Evolutionary conservation across 2,329 filamentous ascomycete species (phyloP).

Genomic region (Pseudopyricularia javanii): DNA sequence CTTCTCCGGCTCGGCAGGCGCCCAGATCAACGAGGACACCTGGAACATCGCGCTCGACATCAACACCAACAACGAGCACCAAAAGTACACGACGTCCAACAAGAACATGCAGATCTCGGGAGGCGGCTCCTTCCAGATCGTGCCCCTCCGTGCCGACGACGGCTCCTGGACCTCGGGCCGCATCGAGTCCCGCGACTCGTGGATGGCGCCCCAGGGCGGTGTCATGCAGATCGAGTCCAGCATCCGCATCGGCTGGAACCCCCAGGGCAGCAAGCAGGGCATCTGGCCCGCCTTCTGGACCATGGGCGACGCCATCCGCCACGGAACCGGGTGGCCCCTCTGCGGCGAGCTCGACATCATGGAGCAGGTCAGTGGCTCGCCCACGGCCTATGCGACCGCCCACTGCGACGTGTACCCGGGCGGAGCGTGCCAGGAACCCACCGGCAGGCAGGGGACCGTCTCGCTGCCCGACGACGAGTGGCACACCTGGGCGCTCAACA

Average conservation of each 20-base stretch:
- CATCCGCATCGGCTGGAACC: conserved; percentile 29
- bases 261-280: conserved; percentile 27
- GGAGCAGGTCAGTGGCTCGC: conserved; percentile 35
- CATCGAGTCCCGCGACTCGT: conserved; percentile 33
- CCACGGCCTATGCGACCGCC: conserved; percentile 28
- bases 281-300: conserved; percentile 46
- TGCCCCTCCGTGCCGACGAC: conserved; percentile 21
- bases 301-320: conserved; percentile 31
- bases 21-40: conserved; percentile 19
- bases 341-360: conserved; percentile 42
- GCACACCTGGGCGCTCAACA: conserved; percentile 34
- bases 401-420: conserved; percentile 33
- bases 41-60: conserved; percentile 34
- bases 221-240: conserved; percentile 30
- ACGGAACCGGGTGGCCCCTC: conserved; percentile 31
- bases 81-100: conserved; percentile 30
- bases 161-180: conserved; percentile 37
- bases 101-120: conserved; percentile 37
- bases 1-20: conserved; percentile 27
- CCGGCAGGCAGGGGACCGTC: conserved; percentile 22
- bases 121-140: conserved; percentile 36
- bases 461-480: conserved; percentile 31
- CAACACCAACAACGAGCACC: conserved; percentile 34
- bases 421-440: conserved; percentile 35
- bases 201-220: conserved; percentile 26